Base-by-base conservation (phyloP, 257 asterid genomes). In the Plantago ovata region DNA sequence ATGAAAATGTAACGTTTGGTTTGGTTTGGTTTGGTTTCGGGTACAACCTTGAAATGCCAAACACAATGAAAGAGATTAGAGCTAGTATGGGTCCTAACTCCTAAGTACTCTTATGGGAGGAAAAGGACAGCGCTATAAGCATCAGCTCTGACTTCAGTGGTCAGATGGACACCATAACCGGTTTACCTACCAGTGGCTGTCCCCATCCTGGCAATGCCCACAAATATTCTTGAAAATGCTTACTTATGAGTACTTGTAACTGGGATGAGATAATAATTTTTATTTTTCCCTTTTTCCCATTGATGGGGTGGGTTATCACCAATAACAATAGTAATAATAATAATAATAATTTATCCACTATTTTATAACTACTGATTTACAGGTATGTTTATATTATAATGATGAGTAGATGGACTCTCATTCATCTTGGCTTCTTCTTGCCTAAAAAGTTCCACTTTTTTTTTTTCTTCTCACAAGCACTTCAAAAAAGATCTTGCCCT, bases 401-500 rank as follows among this genome's bases (percentile, higher is more conserved):
- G 68, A 49, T 64, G 55, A 70, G 24, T 66, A 49, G 36, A 53
- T 62, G 60, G 60, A 67, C 66, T 69, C 60, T 69, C 16, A 23
- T 21, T 63, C 63, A 59, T 64, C 46, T 67, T 68, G 42, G 65
- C 56, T 44, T 63, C 56, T 44, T 63, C 54, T 64, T 9, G 72
- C 72, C 73, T 62, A 69, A 78, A 80, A 80, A 70, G 83, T 71
- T 65, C 66, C 66, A 18, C 72, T 41, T 39, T 39, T 56, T 19
- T 11, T 14, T 44, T 18, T 11, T 44, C 57, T 79, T 78, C 74
- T 68, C 70, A 56, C 74, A 58, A 68, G 84, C 93, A 84, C 89
- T 72, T 74, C 39, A 65, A 76, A n/a, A 75, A 77, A 73, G 81
- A 59, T 66, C 69, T 68, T 57, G 64, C 81, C 66, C 75, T 87